These are phyloP conservation scores for Farysia itapuensis DNA, from an alignment of 1,284 basidiomycete species.

Conservation along the genomic window DNA sequence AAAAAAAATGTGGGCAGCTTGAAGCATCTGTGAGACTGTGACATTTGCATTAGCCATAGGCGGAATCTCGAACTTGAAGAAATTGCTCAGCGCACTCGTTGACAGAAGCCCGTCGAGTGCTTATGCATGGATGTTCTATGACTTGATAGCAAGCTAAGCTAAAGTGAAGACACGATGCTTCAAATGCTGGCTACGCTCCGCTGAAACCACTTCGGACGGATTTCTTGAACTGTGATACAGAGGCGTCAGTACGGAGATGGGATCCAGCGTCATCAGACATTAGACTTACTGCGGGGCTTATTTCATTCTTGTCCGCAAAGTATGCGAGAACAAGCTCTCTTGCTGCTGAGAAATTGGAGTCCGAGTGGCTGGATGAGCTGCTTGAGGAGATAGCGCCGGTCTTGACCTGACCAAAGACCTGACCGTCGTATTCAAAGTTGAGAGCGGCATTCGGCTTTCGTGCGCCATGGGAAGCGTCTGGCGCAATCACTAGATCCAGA, in stretches of 20 bases:
- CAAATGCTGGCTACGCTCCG: too few relatives aligned
- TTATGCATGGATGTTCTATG: too few relatives aligned
- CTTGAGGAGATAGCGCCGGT: neutral
- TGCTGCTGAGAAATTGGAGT: conserved; percentile 29
- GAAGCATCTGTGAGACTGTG: too few relatives aligned
- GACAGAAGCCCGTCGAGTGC: too few relatives aligned
- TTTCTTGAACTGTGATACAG: conserved; percentile 14
- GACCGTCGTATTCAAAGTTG: conserved; percentile 33
- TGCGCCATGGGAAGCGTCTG: neutral
- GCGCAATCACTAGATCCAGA: conserved; percentile 58
- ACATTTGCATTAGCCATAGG: too few relatives aligned
- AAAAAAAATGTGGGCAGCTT: too few relatives aligned
- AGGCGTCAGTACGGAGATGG: neutral
- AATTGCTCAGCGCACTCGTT: too few relatives aligned
- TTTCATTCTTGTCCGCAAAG: conserved; percentile 48
- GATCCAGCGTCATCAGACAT: neutral
- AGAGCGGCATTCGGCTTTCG: conserved; percentile 3
- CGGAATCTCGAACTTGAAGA: too few relatives aligned
- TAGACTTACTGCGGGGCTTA: conserved; percentile 15
- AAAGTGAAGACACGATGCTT: too few relatives aligned
- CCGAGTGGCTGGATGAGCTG: conserved; percentile 1
- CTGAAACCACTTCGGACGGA: conserved; percentile 14
- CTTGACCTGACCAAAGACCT: conserved; percentile 32
- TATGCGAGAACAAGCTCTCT: conserved; percentile 53
- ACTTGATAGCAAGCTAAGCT: too few relatives aligned